These are phyloP conservation scores for Apophysomyces trapeziformis DNA, from an alignment of 371 early-diverging fungal species.

Conservation along the genomic window DNA sequence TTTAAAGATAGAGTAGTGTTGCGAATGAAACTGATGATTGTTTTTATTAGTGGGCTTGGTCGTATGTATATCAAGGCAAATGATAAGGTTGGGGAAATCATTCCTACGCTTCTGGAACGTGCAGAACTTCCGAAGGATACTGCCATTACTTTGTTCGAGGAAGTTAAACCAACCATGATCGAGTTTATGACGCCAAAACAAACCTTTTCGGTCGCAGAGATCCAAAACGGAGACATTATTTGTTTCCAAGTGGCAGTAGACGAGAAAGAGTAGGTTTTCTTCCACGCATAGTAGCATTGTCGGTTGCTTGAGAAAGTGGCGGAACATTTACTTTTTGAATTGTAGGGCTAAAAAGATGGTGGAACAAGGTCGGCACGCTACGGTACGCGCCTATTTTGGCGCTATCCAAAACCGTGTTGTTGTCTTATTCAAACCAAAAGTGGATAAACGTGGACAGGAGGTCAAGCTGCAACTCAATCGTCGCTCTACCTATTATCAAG, in stretches of 20 bases:
- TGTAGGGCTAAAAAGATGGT: slow-evolving; percentile 19
- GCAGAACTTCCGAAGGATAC: slow-evolving; percentile 62
- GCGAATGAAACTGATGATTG: not conserved
- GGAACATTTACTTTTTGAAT: too few species aligned
- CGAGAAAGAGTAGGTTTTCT: slow-evolving; percentile 59
- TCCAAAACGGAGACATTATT: slow-evolving; percentile 87
- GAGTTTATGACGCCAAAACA: slow-evolving; percentile 65
- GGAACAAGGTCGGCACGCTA: slow-evolving; percentile 34
- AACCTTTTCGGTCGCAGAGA: slow-evolving; percentile 72
- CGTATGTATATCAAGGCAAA: slow-evolving; percentile 63
- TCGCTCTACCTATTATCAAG: slow-evolving; percentile 20
- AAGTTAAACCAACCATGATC: slow-evolving; percentile 87
- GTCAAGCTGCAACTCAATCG: slow-evolving; percentile 25
- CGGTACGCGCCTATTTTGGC: slow-evolving; percentile 76
- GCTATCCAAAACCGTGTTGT: slow-evolving; percentile 64
- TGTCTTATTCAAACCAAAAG: slow-evolving; percentile 73
- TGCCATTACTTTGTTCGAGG: slow-evolving; percentile 77
- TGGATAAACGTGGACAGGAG: slow-evolving; percentile 24
- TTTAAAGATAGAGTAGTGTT: not conserved
- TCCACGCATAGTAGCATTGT: not conserved
- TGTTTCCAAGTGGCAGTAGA: slow-evolving; percentile 71
- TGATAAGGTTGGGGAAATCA: slow-evolving; percentile 68
- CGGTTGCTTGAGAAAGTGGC: too few species aligned
- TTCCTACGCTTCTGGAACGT: slow-evolving; percentile 59
- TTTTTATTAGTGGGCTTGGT: slow-evolving; percentile 58